Conservation (phyloP, 305 asterid genomes). For the Nicotiana rustica region DNA sequence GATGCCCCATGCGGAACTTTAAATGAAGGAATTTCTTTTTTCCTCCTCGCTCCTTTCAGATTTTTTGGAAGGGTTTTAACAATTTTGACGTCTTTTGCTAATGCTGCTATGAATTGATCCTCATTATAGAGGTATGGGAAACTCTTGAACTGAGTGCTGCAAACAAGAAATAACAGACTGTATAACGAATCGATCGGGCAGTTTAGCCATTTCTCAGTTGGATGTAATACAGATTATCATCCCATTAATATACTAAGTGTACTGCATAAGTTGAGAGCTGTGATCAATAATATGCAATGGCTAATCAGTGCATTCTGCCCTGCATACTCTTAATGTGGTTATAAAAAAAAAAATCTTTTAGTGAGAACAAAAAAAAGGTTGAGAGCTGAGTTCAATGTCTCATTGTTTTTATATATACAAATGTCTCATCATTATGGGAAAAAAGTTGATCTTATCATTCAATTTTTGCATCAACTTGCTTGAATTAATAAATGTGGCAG, state of each 20-base stretch:
- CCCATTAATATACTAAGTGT: not conserved
- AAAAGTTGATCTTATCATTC: slow-evolving; percentile 9
- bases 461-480: slow-evolving; percentile 25
- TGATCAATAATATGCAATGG: not conserved
- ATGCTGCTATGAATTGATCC: slow-evolving; percentile 82
- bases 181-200: not conserved
- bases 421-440: not conserved
- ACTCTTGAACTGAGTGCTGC: slow-evolving; percentile 98
- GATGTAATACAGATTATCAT: not conserved
- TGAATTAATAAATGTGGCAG: slow-evolving; percentile 13
- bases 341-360: not conserved
- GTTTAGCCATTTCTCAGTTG: not conserved
- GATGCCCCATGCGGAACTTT: slow-evolving; percentile 74
- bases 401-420: not conserved
- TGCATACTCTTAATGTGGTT: not conserved
- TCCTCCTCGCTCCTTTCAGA: slow-evolving; percentile 95
- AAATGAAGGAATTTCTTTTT: slow-evolving; percentile 94
- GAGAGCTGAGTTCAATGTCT: slow-evolving; percentile 8
- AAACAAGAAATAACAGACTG: slow-evolving; percentile 35
- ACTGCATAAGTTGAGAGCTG: slow-evolving; percentile 12
- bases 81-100: slow-evolving; percentile 74
- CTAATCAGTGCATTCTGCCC: slow-evolving; percentile 7
- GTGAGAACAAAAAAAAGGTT: not conserved
- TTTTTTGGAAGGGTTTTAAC: slow-evolving; percentile 92
- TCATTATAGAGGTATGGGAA: slow-evolving; percentile 93